These are phyloP conservation scores for Boletus sp. DNA, from an alignment of 768 basidiomycete genomes.

Conservation along the genomic window DNA sequence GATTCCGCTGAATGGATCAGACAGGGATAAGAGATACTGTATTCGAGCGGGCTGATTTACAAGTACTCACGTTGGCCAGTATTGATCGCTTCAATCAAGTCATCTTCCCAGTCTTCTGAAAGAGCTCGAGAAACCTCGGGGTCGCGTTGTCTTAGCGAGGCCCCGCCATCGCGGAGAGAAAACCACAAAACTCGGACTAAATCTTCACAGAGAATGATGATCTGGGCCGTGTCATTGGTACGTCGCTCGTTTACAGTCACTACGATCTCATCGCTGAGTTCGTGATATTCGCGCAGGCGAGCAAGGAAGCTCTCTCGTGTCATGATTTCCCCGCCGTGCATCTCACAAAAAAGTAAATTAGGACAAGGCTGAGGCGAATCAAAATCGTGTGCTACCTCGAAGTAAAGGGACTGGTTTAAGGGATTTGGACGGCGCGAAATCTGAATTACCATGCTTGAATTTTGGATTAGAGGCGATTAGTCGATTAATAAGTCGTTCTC, in stretches of 20 bases:
- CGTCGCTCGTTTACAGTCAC: constrained; percentile 22
- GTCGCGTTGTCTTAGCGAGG: constrained; percentile 16
- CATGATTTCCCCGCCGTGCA: constrained; percentile 25
- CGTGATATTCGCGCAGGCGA: constrained; percentile 10
- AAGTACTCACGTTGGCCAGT: constrained; percentile 22
- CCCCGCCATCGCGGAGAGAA: constrained; percentile 28
- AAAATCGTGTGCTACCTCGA: constrained; percentile 16
- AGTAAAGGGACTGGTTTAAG: constrained; percentile 13
- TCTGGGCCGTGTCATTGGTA: constrained; percentile 27
- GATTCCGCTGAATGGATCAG: constrained; percentile 1
- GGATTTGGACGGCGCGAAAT: constrained; percentile 20
- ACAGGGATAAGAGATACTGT: not conserved
- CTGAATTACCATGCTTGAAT: constrained; percentile 22
- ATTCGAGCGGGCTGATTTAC: not conserved
- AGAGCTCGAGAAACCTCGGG: constrained; percentile 15
- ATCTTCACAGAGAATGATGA: constrained; percentile 21
- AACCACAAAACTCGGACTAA: constrained; percentile 31
- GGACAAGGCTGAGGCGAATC: not conserved
- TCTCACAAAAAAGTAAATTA: constrained; percentile 13
- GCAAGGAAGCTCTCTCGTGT: constrained; percentile 18
- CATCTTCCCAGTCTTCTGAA: constrained; percentile 18
- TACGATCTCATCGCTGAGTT: constrained; percentile 19
- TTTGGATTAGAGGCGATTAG: not conserved
- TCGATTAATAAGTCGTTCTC: not conserved
- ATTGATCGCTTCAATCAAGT: constrained; percentile 14